phyloP scores from a whole-genome alignment of 2,329 filamentous ascomycete genomes.

The Bipolaris oryzae region DNA sequence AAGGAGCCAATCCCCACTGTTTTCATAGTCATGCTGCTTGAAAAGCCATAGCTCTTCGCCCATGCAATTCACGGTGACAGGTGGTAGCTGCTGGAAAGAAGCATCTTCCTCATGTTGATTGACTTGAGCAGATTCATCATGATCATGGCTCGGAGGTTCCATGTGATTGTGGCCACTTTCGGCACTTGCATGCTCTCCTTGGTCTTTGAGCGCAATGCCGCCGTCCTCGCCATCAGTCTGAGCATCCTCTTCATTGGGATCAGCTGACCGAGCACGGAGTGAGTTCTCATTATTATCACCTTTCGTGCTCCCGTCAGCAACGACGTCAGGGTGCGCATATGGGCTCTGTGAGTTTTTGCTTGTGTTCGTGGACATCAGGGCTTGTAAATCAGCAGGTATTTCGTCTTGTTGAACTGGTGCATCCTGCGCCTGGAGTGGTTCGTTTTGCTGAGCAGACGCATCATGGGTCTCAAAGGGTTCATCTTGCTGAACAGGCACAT shows the following conservation, averaged over 20 bases:
- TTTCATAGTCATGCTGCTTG: slow-evolving; percentile 37
- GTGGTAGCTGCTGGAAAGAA: slow-evolving; percentile 18
- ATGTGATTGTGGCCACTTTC: slow-evolving; percentile 7
- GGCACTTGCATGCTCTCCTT: slow-evolving; percentile 10
- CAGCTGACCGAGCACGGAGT: neutral
- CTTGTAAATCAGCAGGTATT: slow-evolving; percentile 16
- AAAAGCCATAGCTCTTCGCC: slow-evolving; percentile 42
- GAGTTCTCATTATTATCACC: slow-evolving; percentile 1
- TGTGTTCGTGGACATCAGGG: slow-evolving; percentile 3
- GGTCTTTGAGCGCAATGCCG: slow-evolving; percentile 21
- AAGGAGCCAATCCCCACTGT: slow-evolving; percentile 40
- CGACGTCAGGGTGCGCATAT: neutral
- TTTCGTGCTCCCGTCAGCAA: neutral
- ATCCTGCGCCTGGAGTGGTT: neutral
- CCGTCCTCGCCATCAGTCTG: slow-evolving; percentile 21
- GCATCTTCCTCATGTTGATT: slow-evolving; percentile 17
- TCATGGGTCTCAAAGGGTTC: slow-evolving; percentile 2
- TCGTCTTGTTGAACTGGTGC: slow-evolving; percentile 9
- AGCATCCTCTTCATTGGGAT: slow-evolving; percentile 5
- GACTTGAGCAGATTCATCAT: slow-evolving; percentile 13
- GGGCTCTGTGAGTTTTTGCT: slow-evolving; percentile 10
- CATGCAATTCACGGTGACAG: slow-evolving; percentile 39
- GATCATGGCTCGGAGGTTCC: slow-evolving; percentile 20
- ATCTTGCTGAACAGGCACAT: slow-evolving; percentile 8
- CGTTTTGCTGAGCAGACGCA: neutral